These are phyloP conservation scores for Pseudogymnoascus sp. DNA, from an alignment of 2,329 filamentous ascomycete genomes.

Conservation along the genomic window DNA sequence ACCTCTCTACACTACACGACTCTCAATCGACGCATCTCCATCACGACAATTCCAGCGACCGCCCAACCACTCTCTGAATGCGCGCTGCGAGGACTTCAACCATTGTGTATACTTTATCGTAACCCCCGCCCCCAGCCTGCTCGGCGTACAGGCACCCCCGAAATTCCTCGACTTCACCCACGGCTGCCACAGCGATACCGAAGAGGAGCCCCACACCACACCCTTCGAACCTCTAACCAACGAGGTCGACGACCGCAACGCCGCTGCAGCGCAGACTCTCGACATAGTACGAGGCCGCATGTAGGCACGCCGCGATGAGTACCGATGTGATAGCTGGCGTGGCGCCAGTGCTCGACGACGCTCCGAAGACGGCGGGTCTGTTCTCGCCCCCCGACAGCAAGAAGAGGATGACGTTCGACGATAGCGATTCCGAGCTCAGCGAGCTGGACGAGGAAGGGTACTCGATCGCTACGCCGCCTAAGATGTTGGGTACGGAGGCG, in stretches of 20 bases:
- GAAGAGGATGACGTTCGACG: constrained; percentile 49
- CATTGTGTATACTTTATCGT: neutral
- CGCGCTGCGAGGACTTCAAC: neutral
- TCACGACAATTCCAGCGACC: neutral
- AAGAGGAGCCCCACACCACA: neutral
- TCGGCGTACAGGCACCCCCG: neutral
- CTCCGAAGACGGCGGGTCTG: constrained; percentile 29
- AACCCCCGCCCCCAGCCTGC: neutral
- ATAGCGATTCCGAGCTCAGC: constrained; percentile 56
- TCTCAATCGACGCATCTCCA: neutral
- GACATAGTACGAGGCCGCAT: neutral
- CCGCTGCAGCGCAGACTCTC: constrained; percentile 17
- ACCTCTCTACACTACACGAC: neutral
- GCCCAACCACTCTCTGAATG: neutral
- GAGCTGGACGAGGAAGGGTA: constrained; percentile 46
- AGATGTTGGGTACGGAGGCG: neutral
- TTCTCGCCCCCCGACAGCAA: constrained; percentile 59
- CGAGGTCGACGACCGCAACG: constrained; percentile 12
- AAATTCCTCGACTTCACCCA: neutral
- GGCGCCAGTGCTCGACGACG: constrained; percentile 11
- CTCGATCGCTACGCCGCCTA: constrained; percentile 9
- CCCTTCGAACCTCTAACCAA: constrained; percentile 8
- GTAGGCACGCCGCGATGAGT: constrained; percentile 18
- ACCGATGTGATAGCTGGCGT: constrained; percentile 19
- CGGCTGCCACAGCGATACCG: neutral